A percentile compares a stretch with the other conserved stretches of the same genome.
Evolutionary conservation across 345 rosid species (phyloP).

Genomic region (Ricinus communis): DNA sequence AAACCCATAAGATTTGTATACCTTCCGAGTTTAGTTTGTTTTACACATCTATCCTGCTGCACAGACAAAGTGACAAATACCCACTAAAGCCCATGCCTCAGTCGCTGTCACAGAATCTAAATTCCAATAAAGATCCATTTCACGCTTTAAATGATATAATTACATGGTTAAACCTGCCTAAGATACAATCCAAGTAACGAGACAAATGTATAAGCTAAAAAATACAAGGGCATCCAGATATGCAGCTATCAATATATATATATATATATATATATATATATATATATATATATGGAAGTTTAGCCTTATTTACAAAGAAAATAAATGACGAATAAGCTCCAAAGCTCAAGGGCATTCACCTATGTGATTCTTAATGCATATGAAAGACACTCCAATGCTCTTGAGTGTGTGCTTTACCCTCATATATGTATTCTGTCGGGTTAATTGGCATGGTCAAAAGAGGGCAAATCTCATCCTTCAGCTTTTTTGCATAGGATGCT

Average conservation of each 20-base stretch:
- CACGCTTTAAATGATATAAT: background rate
- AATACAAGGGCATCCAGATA: background rate
- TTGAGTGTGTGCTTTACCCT: background rate
- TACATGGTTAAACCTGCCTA: background rate
- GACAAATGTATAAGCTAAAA: background rate
- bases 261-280: too few species aligned
- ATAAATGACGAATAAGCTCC: too few species aligned
- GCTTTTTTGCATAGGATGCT: background rate
- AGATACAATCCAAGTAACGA: background rate
- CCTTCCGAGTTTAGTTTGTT: background rate
- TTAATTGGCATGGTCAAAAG: background rate
- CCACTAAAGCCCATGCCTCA: background rate
- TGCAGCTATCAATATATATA: background rate
- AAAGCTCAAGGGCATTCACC: too few species aligned
- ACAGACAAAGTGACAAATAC: background rate
- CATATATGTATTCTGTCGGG: background rate
- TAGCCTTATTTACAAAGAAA: too few species aligned
- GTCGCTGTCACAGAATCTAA: background rate
- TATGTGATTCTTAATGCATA: too few species aligned
- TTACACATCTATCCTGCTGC: background rate
- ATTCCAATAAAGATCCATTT: background rate
- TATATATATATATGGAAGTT: too few species aligned
- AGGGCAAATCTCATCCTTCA: background rate
- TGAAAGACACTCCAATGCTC: background rate
- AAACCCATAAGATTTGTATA: background rate